phyloP scores from a whole-genome alignment of 805 yeast species.

The Saccharomycopsis schoenii region DNA sequence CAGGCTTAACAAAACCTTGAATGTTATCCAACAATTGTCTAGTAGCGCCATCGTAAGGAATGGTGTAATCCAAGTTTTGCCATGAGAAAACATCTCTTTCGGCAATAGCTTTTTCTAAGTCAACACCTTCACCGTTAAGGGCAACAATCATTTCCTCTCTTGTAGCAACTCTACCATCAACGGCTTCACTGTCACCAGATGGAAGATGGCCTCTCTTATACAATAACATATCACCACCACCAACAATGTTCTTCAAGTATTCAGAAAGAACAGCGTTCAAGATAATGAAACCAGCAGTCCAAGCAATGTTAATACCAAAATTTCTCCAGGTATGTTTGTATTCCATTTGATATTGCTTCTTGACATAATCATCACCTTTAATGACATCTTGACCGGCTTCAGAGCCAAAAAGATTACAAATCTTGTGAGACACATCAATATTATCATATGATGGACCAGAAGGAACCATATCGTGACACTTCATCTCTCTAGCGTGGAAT shows the following conservation, averaged over 20 bases:
- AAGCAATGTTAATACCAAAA: conserved; percentile 38
- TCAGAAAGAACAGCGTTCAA: conserved; percentile 30
- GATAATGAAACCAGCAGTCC: conserved; percentile 29
- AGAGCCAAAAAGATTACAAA: conserved; percentile 48
- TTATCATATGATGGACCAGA: conserved; percentile 44
- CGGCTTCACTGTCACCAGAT: conserved; percentile 26
- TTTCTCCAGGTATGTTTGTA: conserved; percentile 35
- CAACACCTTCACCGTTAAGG: conserved; percentile 26
- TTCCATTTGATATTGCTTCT: conserved; percentile 27
- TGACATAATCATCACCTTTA: conserved; percentile 41
- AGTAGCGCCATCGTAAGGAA: conserved; percentile 31
- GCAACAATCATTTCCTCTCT: conserved; percentile 30
- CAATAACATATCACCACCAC: conserved; percentile 32
- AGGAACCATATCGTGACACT: conserved; percentile 43
- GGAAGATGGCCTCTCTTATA: conserved; percentile 36
- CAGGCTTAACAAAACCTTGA: conserved; percentile 62
- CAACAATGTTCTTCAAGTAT: conserved; percentile 27
- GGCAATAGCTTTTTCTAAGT: conserved; percentile 12
- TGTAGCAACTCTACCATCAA: conserved; percentile 29
- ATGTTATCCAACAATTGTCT: conserved; percentile 22
- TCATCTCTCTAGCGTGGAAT: conserved; percentile 43
- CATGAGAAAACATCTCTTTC: conserved; percentile 40
- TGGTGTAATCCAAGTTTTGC: conserved; percentile 46
- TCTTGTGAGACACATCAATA: conserved; percentile 30
- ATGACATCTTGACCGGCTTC: conserved; percentile 35